These are phyloP conservation scores for Macadamia tetraphylla DNA, from an alignment of 164 flowering plant genomes.

Conservation along the genomic window DNA sequence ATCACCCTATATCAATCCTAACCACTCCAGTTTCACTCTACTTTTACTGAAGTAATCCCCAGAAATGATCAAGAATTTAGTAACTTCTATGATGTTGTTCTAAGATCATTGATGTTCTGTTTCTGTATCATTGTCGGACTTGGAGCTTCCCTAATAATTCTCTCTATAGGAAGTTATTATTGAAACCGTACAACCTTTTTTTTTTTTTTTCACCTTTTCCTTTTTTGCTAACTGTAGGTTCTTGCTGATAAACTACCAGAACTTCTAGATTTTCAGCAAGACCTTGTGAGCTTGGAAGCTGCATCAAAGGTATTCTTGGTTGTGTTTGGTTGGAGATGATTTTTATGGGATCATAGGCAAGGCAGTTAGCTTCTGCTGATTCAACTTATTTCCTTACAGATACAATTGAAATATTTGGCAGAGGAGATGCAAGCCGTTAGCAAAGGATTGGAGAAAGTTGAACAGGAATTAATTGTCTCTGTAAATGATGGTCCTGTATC, in stretches of 20 bases:
- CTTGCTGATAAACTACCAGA: constrained; percentile 84
- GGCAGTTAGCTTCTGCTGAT: constrained; percentile 9
- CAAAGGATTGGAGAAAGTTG: constrained; percentile 97
- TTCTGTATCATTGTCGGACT: neutral
- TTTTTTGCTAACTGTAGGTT: constrained; percentile 42
- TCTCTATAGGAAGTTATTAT: neutral
- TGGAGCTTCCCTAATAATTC: constrained; percentile 5
- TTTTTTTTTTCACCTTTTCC: neutral
- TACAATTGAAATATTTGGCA: constrained; percentile 87
- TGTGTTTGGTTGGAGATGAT: neutral
- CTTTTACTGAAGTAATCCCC: no score
- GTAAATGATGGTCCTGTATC: constrained; percentile 93
- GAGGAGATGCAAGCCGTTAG: constrained; percentile 99
- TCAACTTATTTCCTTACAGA: constrained; percentile 36
- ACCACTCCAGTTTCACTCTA: no score
- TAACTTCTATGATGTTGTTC: no score
- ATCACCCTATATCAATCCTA: no score
- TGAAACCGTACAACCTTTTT: no score
- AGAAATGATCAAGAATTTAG: no score
- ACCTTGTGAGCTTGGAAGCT: constrained; percentile 76
- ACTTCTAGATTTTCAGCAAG: constrained; percentile 80
- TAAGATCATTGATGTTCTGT: no score
- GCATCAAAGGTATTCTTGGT: constrained; percentile 72
- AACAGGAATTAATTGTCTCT: constrained; percentile 76
- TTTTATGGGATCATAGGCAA: neutral